Base-by-base conservation (phyloP, 805 yeast genomes). In the Vanderwaltozyma verrucispora region DNA sequence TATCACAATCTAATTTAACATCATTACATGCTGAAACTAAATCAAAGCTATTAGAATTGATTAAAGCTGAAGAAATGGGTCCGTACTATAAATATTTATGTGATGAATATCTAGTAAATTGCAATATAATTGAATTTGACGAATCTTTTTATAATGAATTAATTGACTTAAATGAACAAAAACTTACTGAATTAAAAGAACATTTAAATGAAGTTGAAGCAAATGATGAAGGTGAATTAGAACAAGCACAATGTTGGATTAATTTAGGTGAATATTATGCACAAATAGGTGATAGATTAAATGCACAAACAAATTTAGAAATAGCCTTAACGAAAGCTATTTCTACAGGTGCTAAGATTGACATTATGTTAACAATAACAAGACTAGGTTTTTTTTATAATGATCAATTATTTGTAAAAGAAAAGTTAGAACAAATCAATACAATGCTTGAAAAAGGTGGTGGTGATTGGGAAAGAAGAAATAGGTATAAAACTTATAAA, bases 391-490 rank as follows among this genome's bases (percentile, higher is more conserved):
- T 87, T 50, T 87, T 92, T 59, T 89, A 72, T 60, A 78, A 80
- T 53, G 95, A 92, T 62, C 77, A 77, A 54, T 60, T 65, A 5
- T 75, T 74, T 46, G 80, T 82, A 32, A 72, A 78, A 41, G 75
- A 76, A 49, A 79, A 80, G 53, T 71, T 92, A 46, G 89, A 80
- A 38, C 77, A 77, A 48, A 77, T 80, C 15, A 77, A 81, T 53
- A 54, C 65, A 18, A 71, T 85, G 57, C 86, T 92, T 52, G 97
- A 89, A 52, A 83, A 86, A 53, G 98, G 97, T 39, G 98, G 98
- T 44, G 98, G 98, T 44, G 98, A 92, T 60, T 92, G 98, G 98
- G 98, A 92, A 64, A 83, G 98, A 62, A 78, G 95, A 54, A 92
- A 92, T 65, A 69, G 96, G 49, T 86, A 75, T 69, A 92, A 92